Conservation (phyloP, 257 asterid genomes). For the Catharanthus roseus region DNA sequence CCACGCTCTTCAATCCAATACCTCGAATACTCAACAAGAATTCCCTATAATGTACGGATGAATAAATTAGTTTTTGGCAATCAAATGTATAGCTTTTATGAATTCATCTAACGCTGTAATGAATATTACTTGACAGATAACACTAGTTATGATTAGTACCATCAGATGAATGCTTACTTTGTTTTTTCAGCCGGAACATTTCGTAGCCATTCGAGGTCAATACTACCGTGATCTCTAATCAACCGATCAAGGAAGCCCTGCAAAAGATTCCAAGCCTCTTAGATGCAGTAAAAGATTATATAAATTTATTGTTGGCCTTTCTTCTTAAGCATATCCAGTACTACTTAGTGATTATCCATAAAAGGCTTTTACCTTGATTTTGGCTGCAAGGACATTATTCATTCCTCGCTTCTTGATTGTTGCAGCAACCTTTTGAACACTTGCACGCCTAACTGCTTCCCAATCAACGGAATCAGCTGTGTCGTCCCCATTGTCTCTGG, state of each 20-base stretch:
- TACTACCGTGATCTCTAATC: conserved; percentile 15
- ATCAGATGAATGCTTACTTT: conserved; percentile 12
- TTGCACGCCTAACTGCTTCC: conserved; percentile 23
- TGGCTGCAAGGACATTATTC: conserved; percentile 23
- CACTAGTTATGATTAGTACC: too few relatives aligned
- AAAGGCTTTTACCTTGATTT: conserved; percentile 21
- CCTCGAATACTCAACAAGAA: conserved; percentile 53
- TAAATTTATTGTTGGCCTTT: background rate
- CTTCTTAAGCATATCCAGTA: background rate
- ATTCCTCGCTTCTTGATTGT: conserved; percentile 24
- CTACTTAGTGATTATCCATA: background rate
- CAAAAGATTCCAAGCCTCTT: background rate
- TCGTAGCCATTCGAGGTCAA: conserved; percentile 22
- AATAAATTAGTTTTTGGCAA: background rate
- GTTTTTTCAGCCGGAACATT: conserved; percentile 17
- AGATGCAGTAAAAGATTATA: background rate
- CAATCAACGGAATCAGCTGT: conserved; percentile 22
- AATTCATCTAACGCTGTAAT: background rate
- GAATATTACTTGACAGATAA: too few relatives aligned
- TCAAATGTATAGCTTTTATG: background rate
- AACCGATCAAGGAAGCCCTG: conserved; percentile 19
- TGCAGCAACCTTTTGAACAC: conserved; percentile 11
- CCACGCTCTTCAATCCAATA: conserved; percentile 63
- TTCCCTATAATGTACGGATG: conserved; percentile 31
- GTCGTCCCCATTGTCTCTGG: conserved; percentile 7